Conservation (phyloP, 2,329 filamentous ascomycete species). For the Monosporascus sp. region DNA sequence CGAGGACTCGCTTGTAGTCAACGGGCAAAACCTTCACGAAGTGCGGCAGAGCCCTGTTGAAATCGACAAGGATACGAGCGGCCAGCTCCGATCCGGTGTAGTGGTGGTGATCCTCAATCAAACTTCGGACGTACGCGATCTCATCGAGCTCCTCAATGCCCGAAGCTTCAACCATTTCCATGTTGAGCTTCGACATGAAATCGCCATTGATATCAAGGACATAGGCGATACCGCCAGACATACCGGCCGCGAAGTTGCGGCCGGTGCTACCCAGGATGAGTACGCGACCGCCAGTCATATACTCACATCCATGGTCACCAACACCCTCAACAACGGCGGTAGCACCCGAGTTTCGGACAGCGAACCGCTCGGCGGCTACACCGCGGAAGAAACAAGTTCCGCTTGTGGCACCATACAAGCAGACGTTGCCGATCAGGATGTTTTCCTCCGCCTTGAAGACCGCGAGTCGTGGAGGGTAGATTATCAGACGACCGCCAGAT, state of each 20-base stretch:
- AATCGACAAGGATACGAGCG: conserved; percentile 89
- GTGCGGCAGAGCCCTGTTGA: conserved; percentile 80
- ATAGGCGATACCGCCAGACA: conserved; percentile 97
- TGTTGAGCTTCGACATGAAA: conserved; percentile 90
- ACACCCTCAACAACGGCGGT: conserved; percentile 95
- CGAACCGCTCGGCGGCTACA: conserved; percentile 92
- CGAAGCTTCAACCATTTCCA: conserved; percentile 92
- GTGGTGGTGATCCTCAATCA: conserved; percentile 96
- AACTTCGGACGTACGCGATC: conserved; percentile 81
- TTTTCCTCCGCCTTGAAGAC: conserved; percentile 97
- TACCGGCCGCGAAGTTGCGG: conserved; percentile 95
- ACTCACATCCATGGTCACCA: conserved; percentile 95
- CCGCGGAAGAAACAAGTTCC: conserved; percentile 96
- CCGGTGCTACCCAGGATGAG: conserved; percentile 83
- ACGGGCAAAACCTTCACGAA: conserved; percentile 92
- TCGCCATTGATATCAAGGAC: conserved; percentile 85
- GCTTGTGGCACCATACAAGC: conserved; percentile 86
- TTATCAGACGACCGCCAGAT: conserved; percentile 85
- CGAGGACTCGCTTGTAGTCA: conserved; percentile 91
- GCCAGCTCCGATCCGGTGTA: conserved; percentile 96
- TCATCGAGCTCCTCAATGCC: conserved; percentile 79
- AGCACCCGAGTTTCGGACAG: conserved; percentile 92
- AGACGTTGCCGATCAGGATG: conserved; percentile 87
- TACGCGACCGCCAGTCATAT: conserved; percentile 95
- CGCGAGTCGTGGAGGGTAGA: conserved; percentile 85